These are phyloP conservation scores for Argentina anserina DNA, from an alignment of 306 rosid species.

Conservation along the genomic window DNA sequence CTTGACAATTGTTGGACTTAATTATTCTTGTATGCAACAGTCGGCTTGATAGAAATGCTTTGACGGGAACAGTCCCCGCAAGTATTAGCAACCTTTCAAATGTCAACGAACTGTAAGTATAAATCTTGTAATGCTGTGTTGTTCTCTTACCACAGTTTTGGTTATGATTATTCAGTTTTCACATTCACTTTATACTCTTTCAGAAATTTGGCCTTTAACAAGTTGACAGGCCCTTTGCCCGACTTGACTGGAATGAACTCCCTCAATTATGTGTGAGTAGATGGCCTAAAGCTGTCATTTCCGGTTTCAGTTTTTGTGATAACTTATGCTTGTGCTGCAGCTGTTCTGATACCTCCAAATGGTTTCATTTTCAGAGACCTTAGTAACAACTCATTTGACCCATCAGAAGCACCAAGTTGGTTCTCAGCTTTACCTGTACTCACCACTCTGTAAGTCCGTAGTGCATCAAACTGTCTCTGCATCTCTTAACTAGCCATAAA, in stretches of 20 bases:
- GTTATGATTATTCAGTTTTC: constrained; percentile 1
- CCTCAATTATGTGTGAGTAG: constrained; percentile 77
- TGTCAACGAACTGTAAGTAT: constrained; percentile 73
- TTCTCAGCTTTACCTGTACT: constrained; percentile 54
- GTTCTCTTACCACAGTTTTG: neutral
- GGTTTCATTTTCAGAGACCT: constrained; percentile 60
- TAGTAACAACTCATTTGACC: constrained; percentile 71
- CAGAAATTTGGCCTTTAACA: constrained; percentile 75
- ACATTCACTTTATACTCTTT: constrained; percentile 22
- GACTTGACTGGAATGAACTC: constrained; percentile 57
- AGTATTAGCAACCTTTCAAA: constrained; percentile 59
- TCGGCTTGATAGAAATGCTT: constrained; percentile 84
- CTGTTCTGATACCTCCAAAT: constrained; percentile 16
- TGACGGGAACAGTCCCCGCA: constrained; percentile 62
- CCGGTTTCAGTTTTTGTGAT: neutral
- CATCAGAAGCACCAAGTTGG: constrained; percentile 76
- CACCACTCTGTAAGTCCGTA: constrained; percentile 77
- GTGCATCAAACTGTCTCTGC: neutral
- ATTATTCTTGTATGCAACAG: constrained; percentile 45
- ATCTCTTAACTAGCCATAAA: neutral
- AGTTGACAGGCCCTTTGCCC: constrained; percentile 62
- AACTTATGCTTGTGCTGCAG: constrained; percentile 5
- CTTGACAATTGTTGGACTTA: constrained; percentile 10
- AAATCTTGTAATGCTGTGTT: constrained; percentile 4
- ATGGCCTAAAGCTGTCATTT: constrained; percentile 15